Evolutionary conservation across 2,329 filamentous ascomycete species (phyloP), one percentile per base, ranked within the genome.

Genomic region (Harringtonia lauricola): DNA sequence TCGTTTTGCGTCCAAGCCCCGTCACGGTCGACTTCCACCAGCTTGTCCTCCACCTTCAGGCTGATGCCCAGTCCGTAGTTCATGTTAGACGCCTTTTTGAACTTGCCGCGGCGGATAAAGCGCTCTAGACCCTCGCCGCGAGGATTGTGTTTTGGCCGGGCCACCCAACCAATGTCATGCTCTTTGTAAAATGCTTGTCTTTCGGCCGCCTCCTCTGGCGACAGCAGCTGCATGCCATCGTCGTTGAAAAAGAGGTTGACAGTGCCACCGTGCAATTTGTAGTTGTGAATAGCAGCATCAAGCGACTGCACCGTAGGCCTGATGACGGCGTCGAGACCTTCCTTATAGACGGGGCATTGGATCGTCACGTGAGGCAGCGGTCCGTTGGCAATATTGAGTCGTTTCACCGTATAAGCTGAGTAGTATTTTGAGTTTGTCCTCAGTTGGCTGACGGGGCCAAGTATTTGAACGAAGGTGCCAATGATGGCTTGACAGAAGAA

Each of bases 341-440:
- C 86, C 60, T 90, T 92, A 67, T 92, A 94, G 0, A 94, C 84
- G 5, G 86, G 86, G 59, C 85, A 89, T 57, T 94, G 86, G 34
- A 94, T 83, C 3, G 85, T 90, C 50, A 86, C 71, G 56, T 86
- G 84, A 3, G 83, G 83, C 15, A 89, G 70, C 6, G 24, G 24
- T 26, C 24, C 24, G 22, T 67, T 57, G 8, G 64, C 55, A 1
- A 62, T 65, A 45, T 74, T 72, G 22, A 88, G 61, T 38, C 83
- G 69, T 17, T 73, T 72, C 2, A 81, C 79, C 8, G 80, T 71
- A n/a, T 71, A 68, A 1, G 83, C 86, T 0, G 86, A 90, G 64
- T 83, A 92, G 66, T 81, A 90, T 59, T 83, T 85, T 55, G 83
- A 87, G 70, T 92, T 92, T 54, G 72, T 65, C 26, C 70, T 74